Base-by-base conservation (phyloP, 345 rosid genomes). In the Sisymbrium irio region DNA sequence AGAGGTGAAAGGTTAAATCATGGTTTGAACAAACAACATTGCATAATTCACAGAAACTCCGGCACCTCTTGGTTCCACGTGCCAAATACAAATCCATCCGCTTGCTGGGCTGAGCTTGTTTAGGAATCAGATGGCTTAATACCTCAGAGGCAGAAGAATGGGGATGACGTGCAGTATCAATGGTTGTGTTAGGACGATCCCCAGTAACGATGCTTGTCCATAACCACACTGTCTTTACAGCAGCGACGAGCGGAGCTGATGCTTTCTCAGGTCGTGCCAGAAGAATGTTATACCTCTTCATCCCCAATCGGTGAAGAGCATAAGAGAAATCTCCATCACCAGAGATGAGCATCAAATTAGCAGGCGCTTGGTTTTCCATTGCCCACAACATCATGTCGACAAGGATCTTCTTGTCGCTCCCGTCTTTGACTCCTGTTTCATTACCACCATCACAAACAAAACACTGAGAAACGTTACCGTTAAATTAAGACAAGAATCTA, bases 341-440 rank as follows among this genome's bases (percentile, higher is more conserved):
- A 1, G 96, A 89, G 22, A 92, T 88, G 17, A 92, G 77, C 80
- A 89, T 72, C 73, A 85, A 78, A 67, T 87, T 89, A 11, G 88
- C 85, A 9, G 96, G 97, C 22, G 96, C 93, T 10, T 85, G 84
- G 54, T 89, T 91, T 49, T 91, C 90, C 61, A 87, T 89, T 3
- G 97, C 89, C 93, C 97, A 89, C 47, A 91, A 86, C 67, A 91
- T 66, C 95, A 89, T 86, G 59, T 91, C 95, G 13, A 87, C 97
- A 4, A 88, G 64, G 65, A 91, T 91, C 79, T 84, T 91, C 84
- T 88, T 91, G 79, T 91, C 97, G 40, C 97, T 91, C 0, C 91
- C 95, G 73, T 87, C 95, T 76, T 91, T 88, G 28, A 87, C 95
- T 47, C 97, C 95, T 91, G 85, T 72, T 28, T 0, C 37, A 4